Evolutionary conservation across 202 grass and related monocot genomes (phyloP).

Genomic region (Setaria italica): DNA sequence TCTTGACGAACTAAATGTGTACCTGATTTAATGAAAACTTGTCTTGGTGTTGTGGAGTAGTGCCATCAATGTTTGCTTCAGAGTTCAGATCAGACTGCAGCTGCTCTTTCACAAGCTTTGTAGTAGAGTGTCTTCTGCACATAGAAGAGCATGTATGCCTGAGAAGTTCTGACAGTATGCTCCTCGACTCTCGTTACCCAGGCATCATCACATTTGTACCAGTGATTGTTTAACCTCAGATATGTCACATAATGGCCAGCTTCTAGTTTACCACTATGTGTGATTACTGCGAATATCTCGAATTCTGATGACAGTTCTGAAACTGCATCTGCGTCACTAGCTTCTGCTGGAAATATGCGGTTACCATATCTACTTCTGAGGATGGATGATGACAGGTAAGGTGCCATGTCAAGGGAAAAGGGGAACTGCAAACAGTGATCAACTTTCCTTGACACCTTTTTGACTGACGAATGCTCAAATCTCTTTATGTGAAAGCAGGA

Average conservation of each 20-base stretch:
- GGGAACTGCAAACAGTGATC: conserved; percentile 92
- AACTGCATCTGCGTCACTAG: conserved; percentile 61
- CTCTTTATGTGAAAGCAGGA: conserved; percentile 94
- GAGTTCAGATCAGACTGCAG: conserved; percentile 38
- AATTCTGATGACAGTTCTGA: conserved; percentile 73
- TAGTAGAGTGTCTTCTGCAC: conserved; percentile 92
- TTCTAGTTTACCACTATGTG: conserved; percentile 84
- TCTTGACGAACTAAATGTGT: not conserved
- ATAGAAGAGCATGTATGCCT: conserved; percentile 97
- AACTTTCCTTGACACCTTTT: conserved; percentile 88
- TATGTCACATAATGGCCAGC: conserved; percentile 96
- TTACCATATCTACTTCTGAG: conserved; percentile 87
- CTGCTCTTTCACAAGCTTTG: conserved; percentile 76
- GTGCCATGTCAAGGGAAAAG: conserved; percentile 90
- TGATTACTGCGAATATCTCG: conserved; percentile 93
- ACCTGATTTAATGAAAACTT: conserved; percentile 2
- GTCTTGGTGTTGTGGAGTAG: not conserved
- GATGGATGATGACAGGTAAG: conserved; percentile 89
- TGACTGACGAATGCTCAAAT: conserved; percentile 87
- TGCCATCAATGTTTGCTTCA: conserved; percentile 10
- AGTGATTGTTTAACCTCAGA: conserved; percentile 77
- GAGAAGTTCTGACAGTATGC: conserved; percentile 71
- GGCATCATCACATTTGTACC: conserved; percentile 98
- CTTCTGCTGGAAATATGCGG: conserved; percentile 74
- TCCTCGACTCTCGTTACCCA: conserved; percentile 88